A percentile compares a stretch with the other conserved stretches of the same genome.
Conservation (phyloP, 805 yeast genomes). For the Lachancea nothofagi region DNA sequence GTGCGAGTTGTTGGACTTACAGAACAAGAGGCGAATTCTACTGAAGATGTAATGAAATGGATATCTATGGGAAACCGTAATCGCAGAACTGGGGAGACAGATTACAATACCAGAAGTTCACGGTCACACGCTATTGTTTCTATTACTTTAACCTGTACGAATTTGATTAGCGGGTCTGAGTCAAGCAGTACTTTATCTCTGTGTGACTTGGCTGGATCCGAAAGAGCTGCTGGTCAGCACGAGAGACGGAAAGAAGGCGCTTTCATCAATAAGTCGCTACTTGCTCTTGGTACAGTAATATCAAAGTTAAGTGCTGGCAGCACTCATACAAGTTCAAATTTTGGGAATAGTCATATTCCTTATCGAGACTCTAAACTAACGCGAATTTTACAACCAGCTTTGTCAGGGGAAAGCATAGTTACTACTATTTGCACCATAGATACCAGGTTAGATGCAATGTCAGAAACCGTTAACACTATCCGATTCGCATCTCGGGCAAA, state of each 20-base stretch:
- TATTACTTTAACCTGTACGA: conserved; percentile 48
- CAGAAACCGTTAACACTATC: conserved; percentile 81
- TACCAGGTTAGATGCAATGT: conserved; percentile 49
- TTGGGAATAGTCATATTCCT: conserved; percentile 64
- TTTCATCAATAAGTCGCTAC: conserved; percentile 81
- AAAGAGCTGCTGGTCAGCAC: conserved; percentile 56
- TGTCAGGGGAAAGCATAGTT: conserved; percentile 80
- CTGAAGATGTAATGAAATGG: conserved; percentile 54
- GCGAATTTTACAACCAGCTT: conserved; percentile 82
- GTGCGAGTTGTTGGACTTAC: conserved; percentile 70
- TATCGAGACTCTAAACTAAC: conserved; percentile 92
- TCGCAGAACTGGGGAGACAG: conserved; percentile 82
- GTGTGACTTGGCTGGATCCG: conserved; percentile 98
- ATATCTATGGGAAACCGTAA: conserved; percentile 66
- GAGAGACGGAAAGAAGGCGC: conserved; percentile 93
- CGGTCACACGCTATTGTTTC: conserved; percentile 89
- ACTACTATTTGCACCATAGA: conserved; percentile 85
- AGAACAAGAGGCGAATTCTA: conserved; percentile 50
- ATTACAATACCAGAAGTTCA: conserved; percentile 79
- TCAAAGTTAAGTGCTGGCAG: conserved; percentile 53
- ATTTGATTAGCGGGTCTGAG: conserved; percentile 35
- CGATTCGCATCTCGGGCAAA: conserved; percentile 93
- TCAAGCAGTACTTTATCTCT: conserved; percentile 62
- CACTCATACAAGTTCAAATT: conserved; percentile 14
- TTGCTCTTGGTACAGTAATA: conserved; percentile 90